Evolutionary conservation across 2,329 filamentous ascomycete genomes (phyloP).

Genomic region (Ilyonectria sp.): DNA sequence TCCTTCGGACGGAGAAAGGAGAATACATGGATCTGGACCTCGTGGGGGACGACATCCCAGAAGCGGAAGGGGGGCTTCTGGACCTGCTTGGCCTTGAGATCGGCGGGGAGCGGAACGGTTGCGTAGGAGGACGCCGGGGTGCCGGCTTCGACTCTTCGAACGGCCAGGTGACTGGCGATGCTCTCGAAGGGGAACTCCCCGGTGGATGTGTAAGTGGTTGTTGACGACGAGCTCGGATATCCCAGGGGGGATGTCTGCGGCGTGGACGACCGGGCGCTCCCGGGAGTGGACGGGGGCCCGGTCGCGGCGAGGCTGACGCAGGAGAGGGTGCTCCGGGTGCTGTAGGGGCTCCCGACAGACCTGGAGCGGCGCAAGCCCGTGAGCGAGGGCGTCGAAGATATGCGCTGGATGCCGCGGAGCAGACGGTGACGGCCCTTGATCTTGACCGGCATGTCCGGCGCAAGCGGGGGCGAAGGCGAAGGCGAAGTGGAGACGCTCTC

Average conservation of each 20-base stretch:
- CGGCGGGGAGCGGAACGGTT: slow-evolving; percentile 75
- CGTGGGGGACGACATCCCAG: slow-evolving; percentile 86
- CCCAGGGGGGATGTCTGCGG: slow-evolving; percentile 60
- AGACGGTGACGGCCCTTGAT: slow-evolving; percentile 79
- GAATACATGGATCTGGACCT: slow-evolving; percentile 85
- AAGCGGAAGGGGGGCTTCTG: slow-evolving; percentile 70
- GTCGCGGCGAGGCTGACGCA: slow-evolving; percentile 67
- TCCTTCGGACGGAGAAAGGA: slow-evolving; percentile 84
- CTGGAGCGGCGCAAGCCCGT: slow-evolving; percentile 74
- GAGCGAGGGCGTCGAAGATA: slow-evolving; percentile 85
- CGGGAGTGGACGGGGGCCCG: slow-evolving; percentile 48
- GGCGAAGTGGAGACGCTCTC: slow-evolving; percentile 45
- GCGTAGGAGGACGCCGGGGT: slow-evolving; percentile 55
- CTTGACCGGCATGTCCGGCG: slow-evolving; percentile 60
- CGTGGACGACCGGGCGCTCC: slow-evolving; percentile 49
- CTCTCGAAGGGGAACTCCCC: slow-evolving; percentile 59
- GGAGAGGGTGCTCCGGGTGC: slow-evolving; percentile 66
- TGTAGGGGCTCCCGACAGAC: slow-evolving; percentile 79
- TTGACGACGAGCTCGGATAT: slow-evolving; percentile 54
- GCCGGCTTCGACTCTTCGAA: slow-evolving; percentile 69
- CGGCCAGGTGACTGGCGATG: slow-evolving; percentile 65
- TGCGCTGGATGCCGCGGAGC: slow-evolving; percentile 82
- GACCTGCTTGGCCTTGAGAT: slow-evolving; percentile 64
- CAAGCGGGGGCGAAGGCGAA: slow-evolving; percentile 44
- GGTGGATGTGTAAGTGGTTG: slow-evolving; percentile 57